Base-by-base conservation (phyloP, 2,329 filamentous ascomycete species). In the Claviceps humidiphila region DNA sequence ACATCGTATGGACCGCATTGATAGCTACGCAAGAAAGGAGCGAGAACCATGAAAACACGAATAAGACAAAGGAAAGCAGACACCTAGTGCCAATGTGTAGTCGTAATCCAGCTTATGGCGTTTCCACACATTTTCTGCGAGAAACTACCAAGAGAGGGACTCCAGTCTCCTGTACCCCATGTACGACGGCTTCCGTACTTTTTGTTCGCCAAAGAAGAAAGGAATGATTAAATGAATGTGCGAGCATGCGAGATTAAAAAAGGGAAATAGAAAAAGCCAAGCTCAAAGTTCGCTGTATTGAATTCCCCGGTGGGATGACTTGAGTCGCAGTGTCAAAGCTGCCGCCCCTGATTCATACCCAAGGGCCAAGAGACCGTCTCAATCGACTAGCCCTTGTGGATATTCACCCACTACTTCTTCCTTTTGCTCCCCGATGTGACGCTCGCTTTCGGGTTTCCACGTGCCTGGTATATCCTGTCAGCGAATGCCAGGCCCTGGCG, bases 371-470 rank as follows among this genome's bases (percentile, higher is more conserved):
- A 22, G 3, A 13, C 24, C 39, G 14, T 26, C 16, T 42, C 16
- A 42, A 17, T 34, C 39, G 39, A 14, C 38, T 14, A 34, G 38
- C 34, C 34, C 16, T 49, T 42, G 4, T 43, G 30, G 38, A 20
- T 14, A n/a, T 22, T 49, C 34, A 30, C 5, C 17, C 26, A 44
- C 16, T 40, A 22, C 20, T n/a, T 58, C 56, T 4, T 62, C 51
- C 22, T 57, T 53, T 55, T 63, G 57, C 57, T 76, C 73, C 59
- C 84, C 84, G 59, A 88, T 85, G 60, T 87, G 82, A 57, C 84
- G 76, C 63, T 85, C 79, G 59, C 68, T 77, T 63, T 87, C 83
- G 24, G 85, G 84, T 65, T 89, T 89, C 84, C 84, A 89, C 3
- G 82, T 84, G 48, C 84, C 84, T 88, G 60, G 6, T 16, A 14